Evolutionary conservation across 208 protist species (phyloP).

Genomic region (Leishmania guyanensis): DNA sequence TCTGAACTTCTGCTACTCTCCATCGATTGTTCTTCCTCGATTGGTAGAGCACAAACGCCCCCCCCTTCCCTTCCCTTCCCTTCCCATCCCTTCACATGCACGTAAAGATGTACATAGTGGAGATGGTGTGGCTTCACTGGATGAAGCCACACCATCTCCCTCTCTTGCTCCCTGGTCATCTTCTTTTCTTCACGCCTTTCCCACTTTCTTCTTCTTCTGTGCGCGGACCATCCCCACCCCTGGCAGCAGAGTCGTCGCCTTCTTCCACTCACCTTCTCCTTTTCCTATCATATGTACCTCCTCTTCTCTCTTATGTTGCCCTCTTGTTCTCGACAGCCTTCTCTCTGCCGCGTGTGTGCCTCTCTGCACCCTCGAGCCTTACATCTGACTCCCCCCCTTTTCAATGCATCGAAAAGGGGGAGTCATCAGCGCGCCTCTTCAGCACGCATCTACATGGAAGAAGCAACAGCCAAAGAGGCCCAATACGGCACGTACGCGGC

Average conservation of each 20-base stretch:
- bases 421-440: neutral
- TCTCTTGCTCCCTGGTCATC: neutral
- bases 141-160: neutral
- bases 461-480: neutral
- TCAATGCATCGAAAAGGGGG: neutral
- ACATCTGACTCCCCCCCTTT: neutral
- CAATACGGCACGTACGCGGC: neutral
- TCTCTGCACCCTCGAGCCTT: neutral
- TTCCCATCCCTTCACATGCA: neutral
- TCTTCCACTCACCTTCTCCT: neutral
- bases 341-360: neutral
- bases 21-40: neutral
- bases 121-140: neutral
- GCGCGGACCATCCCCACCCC: neutral
- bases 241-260: neutral
- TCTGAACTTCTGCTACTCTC: neutral
- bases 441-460: neutral
- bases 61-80: too few species aligned
- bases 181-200: neutral
- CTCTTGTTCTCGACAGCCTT: neutral
- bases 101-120: neutral
- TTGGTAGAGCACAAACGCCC: too few species aligned
- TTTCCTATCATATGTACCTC: neutral
- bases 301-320: neutral
- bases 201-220: neutral